phyloP scores from a whole-genome alignment of 805 yeast genomes.

The Priceomyces castillae region DNA sequence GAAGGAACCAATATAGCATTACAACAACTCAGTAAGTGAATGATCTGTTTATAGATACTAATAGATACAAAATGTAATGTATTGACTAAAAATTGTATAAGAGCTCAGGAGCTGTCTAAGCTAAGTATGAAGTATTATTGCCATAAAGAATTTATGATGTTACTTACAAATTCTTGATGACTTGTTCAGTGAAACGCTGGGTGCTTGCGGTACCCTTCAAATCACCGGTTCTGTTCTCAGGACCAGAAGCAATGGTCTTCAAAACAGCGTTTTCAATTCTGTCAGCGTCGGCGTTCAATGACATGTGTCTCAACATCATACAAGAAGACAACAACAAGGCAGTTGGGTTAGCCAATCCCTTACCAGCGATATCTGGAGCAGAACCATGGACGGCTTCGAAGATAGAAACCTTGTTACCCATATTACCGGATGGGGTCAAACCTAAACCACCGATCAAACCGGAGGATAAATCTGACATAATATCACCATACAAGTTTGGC shows the following conservation, averaged over 20 bases:
- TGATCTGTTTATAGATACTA: not conserved
- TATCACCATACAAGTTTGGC: constrained; percentile 99
- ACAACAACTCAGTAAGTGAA: constrained; percentile 15
- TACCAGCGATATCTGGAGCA: constrained; percentile 99
- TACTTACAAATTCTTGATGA: constrained; percentile 67
- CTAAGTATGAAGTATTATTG: not conserved
- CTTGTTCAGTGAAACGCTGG: constrained; percentile 85
- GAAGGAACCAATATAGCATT: constrained; percentile 78
- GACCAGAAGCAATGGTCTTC: constrained; percentile 90
- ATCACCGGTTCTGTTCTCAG: constrained; percentile 95
- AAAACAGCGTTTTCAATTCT: constrained; percentile 84
- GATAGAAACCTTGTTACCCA: constrained; percentile 97
- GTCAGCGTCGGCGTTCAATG: constrained; percentile 75
- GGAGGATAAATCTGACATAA: constrained; percentile 95
- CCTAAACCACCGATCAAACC: constrained; percentile 99
- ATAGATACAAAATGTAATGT: constrained; percentile 3
- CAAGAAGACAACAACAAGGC: constrained; percentile 93
- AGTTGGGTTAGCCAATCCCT: constrained; percentile 98
- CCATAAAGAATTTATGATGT: not conserved
- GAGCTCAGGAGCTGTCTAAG: not conserved
- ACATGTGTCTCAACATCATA: constrained; percentile 99
- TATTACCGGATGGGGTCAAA: constrained; percentile 98
- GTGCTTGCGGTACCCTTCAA: constrained; percentile 92
- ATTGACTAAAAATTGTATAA: constrained; percentile 1
- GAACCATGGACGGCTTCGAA: constrained; percentile 99